phyloP scores from a whole-genome alignment of 176 grass and related monocot species.

The Oryza officinalis region DNA sequence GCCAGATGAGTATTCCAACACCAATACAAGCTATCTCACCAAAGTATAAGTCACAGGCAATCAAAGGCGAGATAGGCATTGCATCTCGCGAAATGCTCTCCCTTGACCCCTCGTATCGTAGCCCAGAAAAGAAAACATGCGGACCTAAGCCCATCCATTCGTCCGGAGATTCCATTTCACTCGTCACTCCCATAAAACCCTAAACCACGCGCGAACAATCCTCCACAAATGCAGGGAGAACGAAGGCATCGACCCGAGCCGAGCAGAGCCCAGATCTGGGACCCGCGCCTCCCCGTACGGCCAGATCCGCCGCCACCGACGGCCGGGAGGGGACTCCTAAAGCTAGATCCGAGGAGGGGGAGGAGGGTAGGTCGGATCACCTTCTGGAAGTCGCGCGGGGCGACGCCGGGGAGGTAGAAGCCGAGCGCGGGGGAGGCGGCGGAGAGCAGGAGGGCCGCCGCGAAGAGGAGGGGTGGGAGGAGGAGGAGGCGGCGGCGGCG shows the following conservation, averaged over 20 bases:
- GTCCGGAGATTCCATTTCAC: not conserved
- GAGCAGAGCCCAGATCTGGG: conserved; percentile 35
- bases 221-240: not conserved
- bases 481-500: not conserved
- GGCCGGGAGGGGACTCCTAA: not conserved
- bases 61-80: not conserved
- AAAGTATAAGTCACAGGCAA: not conserved
- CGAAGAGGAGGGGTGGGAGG: not conserved
- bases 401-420: conserved; percentile 87
- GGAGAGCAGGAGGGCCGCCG: conserved; percentile 10
- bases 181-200: conserved; percentile 33
- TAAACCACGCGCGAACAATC: conserved; percentile 18
- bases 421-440: conserved; percentile 31
- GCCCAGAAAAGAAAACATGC: not conserved
- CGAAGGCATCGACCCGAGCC: not conserved
- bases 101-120: not conserved
- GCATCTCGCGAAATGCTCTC: not conserved
- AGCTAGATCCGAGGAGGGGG: conserved; percentile 27
- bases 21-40: not conserved
- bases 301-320: conserved; percentile 31
- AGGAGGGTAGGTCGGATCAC: conserved; percentile 19
- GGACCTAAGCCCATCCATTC: not conserved
- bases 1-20: not conserved
- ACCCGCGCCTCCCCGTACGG: not conserved
- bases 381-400: conserved; percentile 75